phyloP scores from a whole-genome alignment of 352 stramenopile genomes.

The Globisporangium paddicum region DNA sequence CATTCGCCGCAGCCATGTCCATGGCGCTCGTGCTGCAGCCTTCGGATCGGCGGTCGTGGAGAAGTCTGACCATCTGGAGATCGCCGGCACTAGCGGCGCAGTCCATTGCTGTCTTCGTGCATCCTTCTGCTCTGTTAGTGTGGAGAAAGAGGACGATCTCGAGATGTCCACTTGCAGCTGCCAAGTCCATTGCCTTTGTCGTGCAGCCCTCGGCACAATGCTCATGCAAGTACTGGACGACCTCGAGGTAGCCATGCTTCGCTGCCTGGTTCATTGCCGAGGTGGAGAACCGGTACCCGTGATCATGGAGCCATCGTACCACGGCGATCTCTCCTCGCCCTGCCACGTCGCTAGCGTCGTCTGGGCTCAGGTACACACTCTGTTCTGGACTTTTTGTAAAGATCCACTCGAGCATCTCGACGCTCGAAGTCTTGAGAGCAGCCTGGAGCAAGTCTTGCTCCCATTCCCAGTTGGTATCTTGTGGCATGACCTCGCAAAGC shows the following conservation, averaged over 20 bases:
- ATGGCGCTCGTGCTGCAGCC: conserved; percentile 1
- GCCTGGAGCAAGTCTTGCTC: conserved; percentile 1
- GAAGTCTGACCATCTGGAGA: neutral
- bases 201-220: neutral
- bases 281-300: neutral
- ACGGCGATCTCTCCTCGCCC: neutral
- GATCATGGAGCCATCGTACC: conserved; percentile 1
- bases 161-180: neutral
- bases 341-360: neutral
- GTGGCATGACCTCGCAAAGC: neutral
- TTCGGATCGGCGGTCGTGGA: conserved; percentile 1
- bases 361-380: neutral
- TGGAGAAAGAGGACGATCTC: neutral
- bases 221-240: neutral
- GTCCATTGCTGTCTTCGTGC: conserved; percentile 3
- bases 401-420: neutral
- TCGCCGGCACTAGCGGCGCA: neutral
- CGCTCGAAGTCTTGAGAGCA: neutral
- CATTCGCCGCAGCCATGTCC: conserved; percentile 1
- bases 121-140: neutral
- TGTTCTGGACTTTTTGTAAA: neutral
- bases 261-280: neutral
- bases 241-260: neutral
- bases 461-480: neutral
- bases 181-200: conserved; percentile 1